These are phyloP conservation scores for Geoglossum cookeanum DNA, from an alignment of 2,329 filamentous ascomycete genomes.

Conservation along the genomic window DNA sequence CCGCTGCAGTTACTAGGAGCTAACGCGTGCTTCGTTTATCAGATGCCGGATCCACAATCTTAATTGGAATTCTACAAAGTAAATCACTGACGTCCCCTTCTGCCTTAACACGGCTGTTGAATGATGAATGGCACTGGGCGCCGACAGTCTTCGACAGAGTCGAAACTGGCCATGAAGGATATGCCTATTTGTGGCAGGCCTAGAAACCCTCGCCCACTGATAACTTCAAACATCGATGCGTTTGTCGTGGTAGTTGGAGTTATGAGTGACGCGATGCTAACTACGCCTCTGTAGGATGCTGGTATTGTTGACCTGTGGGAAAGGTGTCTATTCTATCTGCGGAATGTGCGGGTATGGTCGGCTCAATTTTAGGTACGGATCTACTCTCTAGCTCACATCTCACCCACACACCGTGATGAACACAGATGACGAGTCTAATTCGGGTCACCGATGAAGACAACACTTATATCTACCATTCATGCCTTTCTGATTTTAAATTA, in stretches of 20 bases:
- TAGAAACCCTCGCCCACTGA: conserved; percentile 99
- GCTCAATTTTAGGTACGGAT: not conserved
- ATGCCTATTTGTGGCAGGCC: conserved; percentile 88
- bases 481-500: conserved; percentile 21
- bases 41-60: not conserved
- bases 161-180: conserved; percentile 50
- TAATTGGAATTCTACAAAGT: not conserved
- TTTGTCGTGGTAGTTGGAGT: not conserved
- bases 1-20: conserved; percentile 9
- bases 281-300: not conserved
- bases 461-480: conserved; percentile 39
- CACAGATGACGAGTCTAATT: conserved; percentile 46
- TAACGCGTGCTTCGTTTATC: not conserved
- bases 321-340: not conserved
- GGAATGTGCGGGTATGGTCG: not conserved
- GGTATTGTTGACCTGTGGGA: too few relatives aligned
- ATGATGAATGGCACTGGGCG: conserved; percentile 96
- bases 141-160: conserved; percentile 42
- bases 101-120: conserved; percentile 1
- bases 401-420: conserved; percentile 26
- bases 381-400: not conserved
- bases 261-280: not conserved
- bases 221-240: conserved; percentile 8
- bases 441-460: conserved; percentile 43
- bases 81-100: conserved; percentile 6